Evolutionary conservation across 371 early-diverging fungal genomes (phyloP), one percentile per base, ranked within the genome.

Genomic region (Circinella umbellata): DNA sequence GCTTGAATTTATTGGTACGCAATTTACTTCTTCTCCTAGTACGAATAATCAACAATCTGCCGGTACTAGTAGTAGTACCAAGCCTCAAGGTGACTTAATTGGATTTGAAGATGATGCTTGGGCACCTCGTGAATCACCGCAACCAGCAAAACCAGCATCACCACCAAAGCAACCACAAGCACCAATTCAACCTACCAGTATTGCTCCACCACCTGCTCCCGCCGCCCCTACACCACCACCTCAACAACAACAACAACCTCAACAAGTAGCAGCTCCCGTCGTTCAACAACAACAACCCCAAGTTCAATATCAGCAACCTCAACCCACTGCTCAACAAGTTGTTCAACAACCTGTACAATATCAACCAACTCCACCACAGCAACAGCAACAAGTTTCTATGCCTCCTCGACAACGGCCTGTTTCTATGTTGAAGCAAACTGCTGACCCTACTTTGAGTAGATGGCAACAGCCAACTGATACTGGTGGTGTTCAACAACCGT

Each of bases 91-190:
- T 69, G 74, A 78, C 46, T 57, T 76, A 15, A 68, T 81, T 49
- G 88, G 84, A 0, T 88, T 88, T 61, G 83, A 83, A 38, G 88
- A 88, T 64, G 88, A 88, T 47, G 84, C 84, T 9, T 84, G 84
- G 84, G 77, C 78, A 55, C 80, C 78, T 59, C 80, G 80, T 59
- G 68, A 65, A n/a, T 34, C 66, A 34, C 14, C 47, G 46, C 53
- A 49, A 51, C 59, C 64, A 37, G 36, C 17, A 11, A 51, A 36
- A 48, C 10, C 46, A 27, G 3, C 42, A 9, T 20, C 49, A 27
- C 63, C 64, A 4, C 37, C 36, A n/a, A 36, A 35, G 1, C 68
- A 38, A 39, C 46, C 51, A 10, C 66, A 66, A 47, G 46, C 49
- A 27, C 60, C 51, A 3, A 46, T 64, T 9, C 68, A 64, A 27